Evolutionary conservation across 1,139 yeast genomes (phyloP), one percentile per base, ranked within the genome.

Genomic region (Geotrichum histeridarum): DNA sequence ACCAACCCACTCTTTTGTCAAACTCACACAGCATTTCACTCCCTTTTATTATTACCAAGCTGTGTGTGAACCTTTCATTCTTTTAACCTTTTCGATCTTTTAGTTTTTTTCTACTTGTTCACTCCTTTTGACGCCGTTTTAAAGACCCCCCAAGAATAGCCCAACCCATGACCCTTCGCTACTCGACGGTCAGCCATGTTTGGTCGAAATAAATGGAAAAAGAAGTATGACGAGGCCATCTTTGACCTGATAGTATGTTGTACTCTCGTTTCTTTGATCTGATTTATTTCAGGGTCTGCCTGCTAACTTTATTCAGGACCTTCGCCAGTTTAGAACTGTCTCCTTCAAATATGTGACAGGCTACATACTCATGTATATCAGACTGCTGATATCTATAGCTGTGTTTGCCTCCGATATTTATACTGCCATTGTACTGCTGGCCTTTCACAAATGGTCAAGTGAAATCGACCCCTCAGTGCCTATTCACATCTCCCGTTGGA

Each of bases 401-500:
- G 78, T 86, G 54, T 73, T 86, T 48, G 88, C 77, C 0, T 78
- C 86, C 4, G 97, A 89, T 71, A 76, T 88, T 27, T 89, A 87
- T 70, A 87, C 96, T 0, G 83, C 94, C 66, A 72, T 89, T 56
- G 83, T 81, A 61, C 78, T 89, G 52, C 73, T 89, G 60, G 94
- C 86, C 1, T 84, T 84, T 69, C 81, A 86, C 64, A 75, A 80
- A 54, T 89, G 96, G 96, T 80, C 86, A 3, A 74, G 80, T 12
- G 69, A 73, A 45, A 78, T 76, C 37, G 69, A 76, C 55, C 81
- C 84, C 57, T 82, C 71, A 65, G 79, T 79, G 66, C 86, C 77
- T 58, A 81, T 78, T 72, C 77, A 64, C 66, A 84, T 78, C 56
- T 81, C 94, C 53, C 82, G 86, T 66, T 86, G 95, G 90, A 74